Percentiles rank a stretch among this genome's conserved stretches.
Conservation (phyloP, 176 grass and related monocot genomes). For the Chrysopogon serrulatus region DNA sequence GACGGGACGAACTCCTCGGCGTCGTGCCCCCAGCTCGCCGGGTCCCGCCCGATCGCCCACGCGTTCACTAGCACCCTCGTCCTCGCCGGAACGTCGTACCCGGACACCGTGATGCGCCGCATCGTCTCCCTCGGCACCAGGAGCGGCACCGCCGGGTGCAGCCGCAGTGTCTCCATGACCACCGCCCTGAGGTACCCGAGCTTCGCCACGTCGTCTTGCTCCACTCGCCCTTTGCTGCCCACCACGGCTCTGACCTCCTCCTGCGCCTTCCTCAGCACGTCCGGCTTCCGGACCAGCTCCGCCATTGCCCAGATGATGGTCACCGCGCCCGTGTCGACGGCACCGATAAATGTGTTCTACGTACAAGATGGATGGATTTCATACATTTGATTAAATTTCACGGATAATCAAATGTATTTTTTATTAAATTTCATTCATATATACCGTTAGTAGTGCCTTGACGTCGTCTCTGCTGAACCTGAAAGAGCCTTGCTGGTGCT, state of each 20-base stretch:
- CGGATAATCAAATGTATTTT: too few species aligned
- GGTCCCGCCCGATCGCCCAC: not conserved
- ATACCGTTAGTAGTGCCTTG: not conserved
- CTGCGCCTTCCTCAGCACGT: not conserved
- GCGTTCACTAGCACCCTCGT: not conserved
- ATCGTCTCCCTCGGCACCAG: conserved; percentile 5
- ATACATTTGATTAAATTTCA: not conserved
- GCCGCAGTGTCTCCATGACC: conserved; percentile 6
- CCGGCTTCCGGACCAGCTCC: not conserved
- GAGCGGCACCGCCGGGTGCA: not conserved
- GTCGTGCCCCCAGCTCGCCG: conserved; percentile 8
- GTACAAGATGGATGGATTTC: not conserved
- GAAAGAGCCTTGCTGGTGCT: not conserved
- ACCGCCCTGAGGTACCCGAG: conserved; percentile 18
- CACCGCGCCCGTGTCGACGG: not conserved
- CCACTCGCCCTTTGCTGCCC: not conserved
- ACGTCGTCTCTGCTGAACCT: conserved; percentile 12
- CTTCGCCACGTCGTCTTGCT: not conserved
- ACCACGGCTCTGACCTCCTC: not conserved
- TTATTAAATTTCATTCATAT: too few species aligned
- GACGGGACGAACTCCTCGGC: not conserved
- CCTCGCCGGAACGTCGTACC: not conserved
- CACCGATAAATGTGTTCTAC: conserved; percentile 9
- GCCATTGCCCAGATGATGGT: conserved; percentile 27
- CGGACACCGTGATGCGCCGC: not conserved